Conservation (phyloP, 805 yeast genomes). For the Lipomyces kockii region DNA sequence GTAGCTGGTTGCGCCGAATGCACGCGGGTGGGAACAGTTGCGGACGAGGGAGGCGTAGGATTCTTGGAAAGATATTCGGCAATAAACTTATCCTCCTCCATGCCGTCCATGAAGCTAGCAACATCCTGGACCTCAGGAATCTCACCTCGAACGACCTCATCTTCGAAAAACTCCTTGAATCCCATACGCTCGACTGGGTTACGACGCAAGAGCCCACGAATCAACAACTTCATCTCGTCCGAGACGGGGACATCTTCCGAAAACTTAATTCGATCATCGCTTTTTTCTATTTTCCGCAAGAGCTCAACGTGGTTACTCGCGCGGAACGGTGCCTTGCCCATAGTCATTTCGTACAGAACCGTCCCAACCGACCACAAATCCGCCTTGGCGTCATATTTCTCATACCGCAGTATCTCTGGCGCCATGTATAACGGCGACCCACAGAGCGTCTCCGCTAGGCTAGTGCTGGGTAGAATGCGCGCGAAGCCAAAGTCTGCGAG, state of each 20-base stretch:
- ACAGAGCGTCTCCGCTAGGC: constrained; percentile 95
- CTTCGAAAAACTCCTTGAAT: constrained; percentile 82
- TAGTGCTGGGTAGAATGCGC: constrained; percentile 86
- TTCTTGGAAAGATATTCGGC: constrained; percentile 66
- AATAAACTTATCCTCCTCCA: constrained; percentile 80
- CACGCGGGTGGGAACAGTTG: constrained; percentile 4
- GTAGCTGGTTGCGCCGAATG: constrained; percentile 8
- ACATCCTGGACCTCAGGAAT: constrained; percentile 48
- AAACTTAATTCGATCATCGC: constrained; percentile 76
- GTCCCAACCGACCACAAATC: constrained; percentile 99
- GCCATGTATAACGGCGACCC: constrained; percentile 99
- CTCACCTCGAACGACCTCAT: constrained; percentile 67
- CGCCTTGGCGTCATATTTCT: constrained; percentile 95
- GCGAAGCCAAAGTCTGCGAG: constrained; percentile 99
- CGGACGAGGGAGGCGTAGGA: constrained; percentile 4
- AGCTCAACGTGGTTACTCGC: constrained; percentile 93
- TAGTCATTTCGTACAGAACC: constrained; percentile 91
- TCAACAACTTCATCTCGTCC: constrained; percentile 67
- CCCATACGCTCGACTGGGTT: constrained; percentile 88
- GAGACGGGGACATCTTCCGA: constrained; percentile 71
- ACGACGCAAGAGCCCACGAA: constrained; percentile 75
- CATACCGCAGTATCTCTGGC: constrained; percentile 91
- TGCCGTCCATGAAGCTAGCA: constrained; percentile 9
- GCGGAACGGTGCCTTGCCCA: constrained; percentile 94
- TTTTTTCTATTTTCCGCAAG: constrained; percentile 79